Base-by-base conservation (phyloP, 257 asterid genomes). In the Cordia subcordata region DNA sequence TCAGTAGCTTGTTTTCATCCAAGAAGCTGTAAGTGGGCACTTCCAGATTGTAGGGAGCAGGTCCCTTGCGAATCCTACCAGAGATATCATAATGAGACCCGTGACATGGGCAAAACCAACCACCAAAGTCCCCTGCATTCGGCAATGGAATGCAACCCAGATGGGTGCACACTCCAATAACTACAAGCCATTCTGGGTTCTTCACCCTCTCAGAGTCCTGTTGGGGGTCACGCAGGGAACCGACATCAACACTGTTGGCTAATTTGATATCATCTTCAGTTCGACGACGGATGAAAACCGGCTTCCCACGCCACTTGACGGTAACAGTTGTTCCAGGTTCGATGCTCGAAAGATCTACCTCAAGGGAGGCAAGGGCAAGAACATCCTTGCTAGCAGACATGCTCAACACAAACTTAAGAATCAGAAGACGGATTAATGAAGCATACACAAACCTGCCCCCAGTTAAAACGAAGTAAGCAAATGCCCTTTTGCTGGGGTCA, bases 21-120 rank as follows among this genome's bases (percentile, higher is more conserved):
- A 87, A 44, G 89, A 90, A 90, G 57, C 71, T 61, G 78, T 90
- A 90, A 22, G 96, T 83, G 20, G 97, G 97, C 50, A 90, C 96
- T 77, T 85, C 97, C 72, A 90, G 82, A 62, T 90, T 90, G 77
- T 61, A 90, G 0, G 96, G 97, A 5, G 96, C 97, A n/a, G 97
- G 97, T 16, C 96, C 95, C 63, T 81, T 87, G 33, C 97, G 88
- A 54, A 87, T 87, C 77, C 97, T 85, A 67, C 97, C 97, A 44
- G 97, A 90, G 59, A 90, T 83, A 55, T 90, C 97, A 4, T 90
- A 87, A 45, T 90, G 97, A 13, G 95, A 90, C 10, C 96, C 96
- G 55, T 90, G 97, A 82, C 97, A 90, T 0, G 97, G 97, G 73
- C 97, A 90, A 64, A 90, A 90, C 97, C 97, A 90, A 38, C 97